These are phyloP conservation scores for Ceratocystis huliohia DNA, from an alignment of 2,329 filamentous ascomycete genomes.

Conservation along the genomic window DNA sequence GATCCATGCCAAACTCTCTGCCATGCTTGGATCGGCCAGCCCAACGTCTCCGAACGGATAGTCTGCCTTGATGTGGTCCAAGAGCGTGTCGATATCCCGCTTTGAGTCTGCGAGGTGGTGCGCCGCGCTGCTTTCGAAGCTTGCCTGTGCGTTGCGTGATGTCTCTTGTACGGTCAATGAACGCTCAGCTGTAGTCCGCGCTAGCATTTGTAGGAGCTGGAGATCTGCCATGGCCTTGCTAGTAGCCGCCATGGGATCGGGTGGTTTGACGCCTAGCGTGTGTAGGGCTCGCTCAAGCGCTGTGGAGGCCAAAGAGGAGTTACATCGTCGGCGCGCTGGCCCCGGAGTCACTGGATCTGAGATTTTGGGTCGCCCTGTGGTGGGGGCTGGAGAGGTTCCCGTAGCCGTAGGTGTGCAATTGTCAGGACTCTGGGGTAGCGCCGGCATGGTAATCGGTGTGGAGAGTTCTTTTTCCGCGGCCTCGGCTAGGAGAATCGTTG, in stretches of 20 bases:
- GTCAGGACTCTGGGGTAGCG: not conserved
- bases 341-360: not conserved
- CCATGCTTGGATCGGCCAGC: constrained; percentile 42
- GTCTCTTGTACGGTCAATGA: constrained; percentile 34
- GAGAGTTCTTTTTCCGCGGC: not conserved
- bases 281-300: not conserved
- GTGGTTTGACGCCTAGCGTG: not conserved
- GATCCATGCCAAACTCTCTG: constrained; percentile 37
- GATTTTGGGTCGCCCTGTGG: not conserved
- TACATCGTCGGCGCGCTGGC: not conserved
- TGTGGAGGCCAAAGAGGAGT: not conserved
- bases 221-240: not conserved
- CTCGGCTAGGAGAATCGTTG: not conserved
- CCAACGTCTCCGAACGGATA: constrained; percentile 37
- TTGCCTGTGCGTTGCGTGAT: constrained; percentile 35
- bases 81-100: constrained; percentile 37
- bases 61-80: constrained; percentile 42
- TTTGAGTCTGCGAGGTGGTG: constrained; percentile 37
- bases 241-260: not conserved
- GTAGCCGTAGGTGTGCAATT: not conserved
- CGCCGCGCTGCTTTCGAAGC: constrained; percentile 35
- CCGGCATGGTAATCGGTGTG: not conserved
- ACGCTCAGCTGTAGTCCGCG: constrained; percentile 31
- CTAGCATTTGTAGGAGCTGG: not conserved
- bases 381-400: not conserved